Evolutionary conservation across 2,329 filamentous ascomycete genomes (phyloP).

Genomic region (Ceratocystis destructans): DNA sequence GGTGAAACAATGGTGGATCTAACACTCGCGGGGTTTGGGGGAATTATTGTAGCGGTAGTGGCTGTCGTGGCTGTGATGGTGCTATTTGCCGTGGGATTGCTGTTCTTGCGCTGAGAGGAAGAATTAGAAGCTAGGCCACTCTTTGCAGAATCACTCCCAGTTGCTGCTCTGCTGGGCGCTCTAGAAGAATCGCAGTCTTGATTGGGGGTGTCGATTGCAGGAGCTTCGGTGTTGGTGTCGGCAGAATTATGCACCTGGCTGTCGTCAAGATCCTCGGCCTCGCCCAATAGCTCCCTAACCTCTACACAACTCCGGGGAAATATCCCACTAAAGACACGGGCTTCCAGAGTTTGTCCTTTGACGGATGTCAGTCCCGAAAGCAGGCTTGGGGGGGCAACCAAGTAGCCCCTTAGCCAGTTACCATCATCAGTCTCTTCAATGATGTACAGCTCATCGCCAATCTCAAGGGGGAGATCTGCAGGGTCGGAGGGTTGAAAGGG

Average conservation of each 20-base stretch:
- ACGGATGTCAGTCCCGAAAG: conserved; percentile 81
- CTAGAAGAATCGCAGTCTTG: conserved; percentile 20
- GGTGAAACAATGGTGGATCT: conserved; percentile 17
- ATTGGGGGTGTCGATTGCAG: background rate
- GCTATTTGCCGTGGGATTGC: conserved; percentile 7
- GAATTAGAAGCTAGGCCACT: conserved; percentile 34
- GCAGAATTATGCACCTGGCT: conserved; percentile 26
- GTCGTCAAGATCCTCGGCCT: conserved; percentile 43
- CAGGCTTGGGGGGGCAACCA: conserved; percentile 85
- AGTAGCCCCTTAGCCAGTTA: conserved; percentile 88
- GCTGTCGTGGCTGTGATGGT: background rate
- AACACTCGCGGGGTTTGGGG: conserved; percentile 7
- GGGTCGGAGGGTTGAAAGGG: conserved; percentile 78
- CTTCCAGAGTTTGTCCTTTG: conserved; percentile 86
- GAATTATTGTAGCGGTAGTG: background rate
- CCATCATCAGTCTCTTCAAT: conserved; percentile 91
- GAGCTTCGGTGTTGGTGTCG: background rate
- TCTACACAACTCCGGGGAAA: conserved; percentile 93
- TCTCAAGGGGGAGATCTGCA: conserved; percentile 87
- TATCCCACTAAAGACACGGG: conserved; percentile 94
- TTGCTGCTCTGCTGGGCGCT: conserved; percentile 14
- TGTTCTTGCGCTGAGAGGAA: conserved; percentile 26
- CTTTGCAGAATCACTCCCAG: conserved; percentile 37
- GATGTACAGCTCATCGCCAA: conserved; percentile 96
- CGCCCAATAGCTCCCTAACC: conserved; percentile 79